A percentile compares a stretch with the other conserved stretches of the same genome.
Evolutionary conservation across 192 early-diverging fungal genomes (phyloP).

Genomic region (Entrophospora sp.): DNA sequence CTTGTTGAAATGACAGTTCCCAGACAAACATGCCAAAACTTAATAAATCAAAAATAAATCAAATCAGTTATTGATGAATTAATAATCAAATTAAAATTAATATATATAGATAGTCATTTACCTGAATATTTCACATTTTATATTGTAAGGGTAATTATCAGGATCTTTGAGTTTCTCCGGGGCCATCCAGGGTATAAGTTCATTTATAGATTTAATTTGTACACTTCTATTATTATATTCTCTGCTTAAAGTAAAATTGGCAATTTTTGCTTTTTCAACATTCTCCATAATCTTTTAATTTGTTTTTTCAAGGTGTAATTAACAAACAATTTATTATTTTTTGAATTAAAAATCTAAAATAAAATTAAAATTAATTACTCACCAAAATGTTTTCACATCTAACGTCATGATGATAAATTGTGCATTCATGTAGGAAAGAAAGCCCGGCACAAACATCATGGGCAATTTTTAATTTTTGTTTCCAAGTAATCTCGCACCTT

Average conservation of each 20-base stretch:
- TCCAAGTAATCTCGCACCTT: not conserved
- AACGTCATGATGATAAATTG: conserved; percentile 8
- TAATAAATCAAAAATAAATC: not conserved
- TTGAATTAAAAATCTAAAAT: not conserved
- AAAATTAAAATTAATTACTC: not conserved
- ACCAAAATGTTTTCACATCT: conserved; percentile 14
- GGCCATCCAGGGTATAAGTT: not conserved
- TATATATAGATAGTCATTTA: not conserved
- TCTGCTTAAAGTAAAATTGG: not conserved
- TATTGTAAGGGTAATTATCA: not conserved
- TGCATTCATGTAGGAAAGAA: not conserved
- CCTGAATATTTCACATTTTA: conserved; percentile 16
- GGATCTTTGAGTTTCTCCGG: conserved; percentile 3
- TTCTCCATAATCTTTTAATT: conserved; percentile 7
- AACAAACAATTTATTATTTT: not conserved
- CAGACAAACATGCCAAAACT: not conserved
- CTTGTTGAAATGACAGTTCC: not conserved
- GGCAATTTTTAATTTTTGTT: not conserved
- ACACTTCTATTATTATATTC: not conserved
- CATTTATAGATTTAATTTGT: not conserved
- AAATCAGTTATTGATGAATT: not conserved
- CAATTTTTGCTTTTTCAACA: not conserved
- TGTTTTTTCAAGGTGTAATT: too few species aligned
- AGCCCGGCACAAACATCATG: not conserved
- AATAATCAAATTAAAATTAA: not conserved